A percentile compares a stretch with the other conserved stretches of the same genome.
Conservation (phyloP, 768 basidiomycete species). For the Termitomyces eurrhizus region DNA sequence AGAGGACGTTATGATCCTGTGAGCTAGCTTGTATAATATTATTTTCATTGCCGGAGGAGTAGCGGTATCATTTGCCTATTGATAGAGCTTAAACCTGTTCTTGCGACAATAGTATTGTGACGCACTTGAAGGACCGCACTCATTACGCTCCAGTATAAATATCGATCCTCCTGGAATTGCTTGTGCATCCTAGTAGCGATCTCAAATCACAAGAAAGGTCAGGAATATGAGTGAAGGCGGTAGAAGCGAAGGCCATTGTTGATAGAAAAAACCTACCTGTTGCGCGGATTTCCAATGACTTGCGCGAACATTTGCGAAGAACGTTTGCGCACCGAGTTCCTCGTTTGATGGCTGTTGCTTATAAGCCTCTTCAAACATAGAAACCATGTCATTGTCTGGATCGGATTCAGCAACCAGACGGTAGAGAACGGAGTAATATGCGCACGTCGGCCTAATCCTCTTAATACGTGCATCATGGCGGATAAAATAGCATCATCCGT, state of each 20-base stretch:
- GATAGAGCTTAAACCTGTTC: background rate
- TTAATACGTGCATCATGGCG: slow-evolving; percentile 81
- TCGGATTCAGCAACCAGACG: slow-evolving; percentile 3
- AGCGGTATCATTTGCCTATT: slow-evolving; percentile 65
- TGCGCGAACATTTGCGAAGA: slow-evolving; percentile 79
- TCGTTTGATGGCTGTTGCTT: slow-evolving; percentile 79
- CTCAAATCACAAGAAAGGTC: slow-evolving; percentile 31
- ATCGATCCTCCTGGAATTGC: slow-evolving; percentile 77
- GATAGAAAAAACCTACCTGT: slow-evolving; percentile 44
- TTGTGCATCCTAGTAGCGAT: slow-evolving; percentile 80
- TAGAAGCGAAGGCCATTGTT: background rate
- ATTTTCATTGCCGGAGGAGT: slow-evolving; percentile 62
- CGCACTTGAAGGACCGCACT: slow-evolving; percentile 74
- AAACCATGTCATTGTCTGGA: slow-evolving; percentile 70
- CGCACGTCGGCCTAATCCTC: slow-evolving; percentile 69
- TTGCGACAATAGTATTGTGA: background rate
- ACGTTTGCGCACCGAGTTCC: slow-evolving; percentile 79
- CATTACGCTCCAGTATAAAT: slow-evolving; percentile 81
- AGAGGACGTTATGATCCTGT: slow-evolving; percentile 63
- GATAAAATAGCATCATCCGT: slow-evolving; percentile 70
- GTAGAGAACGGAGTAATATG: slow-evolving; percentile 6
- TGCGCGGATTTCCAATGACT: slow-evolving; percentile 86
- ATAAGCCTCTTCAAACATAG: slow-evolving; percentile 85
- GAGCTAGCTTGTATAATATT: slow-evolving; percentile 74
- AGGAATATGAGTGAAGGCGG: slow-evolving; percentile 1